Evolutionary conservation across 2,329 filamentous ascomycete species (phyloP).

Genomic region (Claviceps sp.): DNA sequence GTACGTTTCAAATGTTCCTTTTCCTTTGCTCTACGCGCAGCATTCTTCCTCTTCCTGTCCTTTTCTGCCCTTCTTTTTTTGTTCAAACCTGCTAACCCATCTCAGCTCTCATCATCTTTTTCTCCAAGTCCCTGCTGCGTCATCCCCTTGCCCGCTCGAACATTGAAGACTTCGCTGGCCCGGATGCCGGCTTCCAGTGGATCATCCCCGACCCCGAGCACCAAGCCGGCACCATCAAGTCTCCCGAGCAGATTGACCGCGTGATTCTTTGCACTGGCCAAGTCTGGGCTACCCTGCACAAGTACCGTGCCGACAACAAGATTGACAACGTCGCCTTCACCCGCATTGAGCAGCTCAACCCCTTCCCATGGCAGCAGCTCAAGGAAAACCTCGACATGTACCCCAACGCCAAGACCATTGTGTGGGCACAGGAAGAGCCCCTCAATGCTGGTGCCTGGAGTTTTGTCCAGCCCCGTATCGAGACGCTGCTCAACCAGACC

Average conservation of each 20-base stretch:
- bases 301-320: conserved; percentile 77
- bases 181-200: conserved; percentile 83
- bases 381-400: conserved; percentile 95
- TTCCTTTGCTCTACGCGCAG: background rate
- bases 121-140: conserved; percentile 91
- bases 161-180: conserved; percentile 81
- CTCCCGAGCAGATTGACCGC: conserved; percentile 78
- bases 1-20: conserved; percentile 32
- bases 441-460: conserved; percentile 95
- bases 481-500: conserved; percentile 90
- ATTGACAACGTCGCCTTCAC: conserved; percentile 89
- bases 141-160: conserved; percentile 83
- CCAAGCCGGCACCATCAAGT: conserved; percentile 57
- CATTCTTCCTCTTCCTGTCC: background rate
- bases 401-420: conserved; percentile 93
- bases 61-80: background rate
- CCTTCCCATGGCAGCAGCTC: conserved; percentile 96
- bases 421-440: conserved; percentile 96
- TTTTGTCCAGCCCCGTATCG: conserved; percentile 92
- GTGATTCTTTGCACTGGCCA: conserved; percentile 92
- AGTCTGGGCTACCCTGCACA: conserved; percentile 80
- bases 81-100: background rate
- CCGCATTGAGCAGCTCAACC: conserved; percentile 93
- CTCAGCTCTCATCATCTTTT: conserved; percentile 85
- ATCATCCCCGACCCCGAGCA: conserved; percentile 88